Base-by-base conservation (phyloP, 805 yeast genomes). In the Wickerhamomyces canadensis region DNA sequence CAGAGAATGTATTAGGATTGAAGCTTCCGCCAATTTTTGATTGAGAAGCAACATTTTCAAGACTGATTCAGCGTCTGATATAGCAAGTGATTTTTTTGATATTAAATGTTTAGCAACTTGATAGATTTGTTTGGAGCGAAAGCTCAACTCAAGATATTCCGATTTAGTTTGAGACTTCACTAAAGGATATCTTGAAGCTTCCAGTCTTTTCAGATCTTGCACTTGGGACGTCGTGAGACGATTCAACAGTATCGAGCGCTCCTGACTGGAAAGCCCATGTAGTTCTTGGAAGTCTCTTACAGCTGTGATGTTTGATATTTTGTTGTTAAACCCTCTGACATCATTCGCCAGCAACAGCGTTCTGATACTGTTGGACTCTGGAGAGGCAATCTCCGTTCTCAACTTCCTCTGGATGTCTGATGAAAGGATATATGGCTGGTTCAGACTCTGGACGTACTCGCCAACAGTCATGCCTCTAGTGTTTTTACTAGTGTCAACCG, bases 1-100 rank as follows among this genome's bases (percentile, higher is more conserved):
- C 8, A 36, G 14, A 5, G 13, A 11, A 12, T 23, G 25, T 11
- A 42, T 29, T 39, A 40, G 40, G 4, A 39, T 10, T n/a, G 43
- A 37, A 12, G 46, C 32, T 13, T 12, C 9, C 4, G 18, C n/a
- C 8, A 19, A n/a, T 19, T 29, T 12, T n/a, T 29, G 32, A 13
- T 29, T 29, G 5, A 4, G 15, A 13, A 19, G 5, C n/a, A 29
- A 13, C 32, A 29, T 29, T 13, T 29, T 13, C 16, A 29, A 17
- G 5, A 29, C 23, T n/a, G 4, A 7, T 5, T 16, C n/a, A 19
- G 24, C 7, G 16, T 29, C 23, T 5, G 10, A 6, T 5, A 29
- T 5, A 12, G 22, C 18, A 16, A 29, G 15, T 19, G 4, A 8
- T 13, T n/a, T 17, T 5, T 29, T 5, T 13, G 22, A 10, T n/a